Base-by-base conservation (phyloP, 768 basidiomycete genomes). In the Suillus ampliporus region DNA sequence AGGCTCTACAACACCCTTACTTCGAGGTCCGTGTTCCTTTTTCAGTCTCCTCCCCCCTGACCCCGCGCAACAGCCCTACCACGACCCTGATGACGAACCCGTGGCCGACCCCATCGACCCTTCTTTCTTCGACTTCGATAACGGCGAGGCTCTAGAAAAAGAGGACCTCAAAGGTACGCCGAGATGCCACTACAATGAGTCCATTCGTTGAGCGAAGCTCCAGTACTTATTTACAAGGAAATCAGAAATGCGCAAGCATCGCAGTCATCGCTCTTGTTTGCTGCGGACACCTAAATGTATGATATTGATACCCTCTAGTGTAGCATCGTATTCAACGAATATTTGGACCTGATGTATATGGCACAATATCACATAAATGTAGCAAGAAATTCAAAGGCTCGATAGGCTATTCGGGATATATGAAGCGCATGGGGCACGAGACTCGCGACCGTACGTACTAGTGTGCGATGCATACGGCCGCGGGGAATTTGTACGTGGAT, bases 61-160 rank as follows among this genome's bases (percentile, higher is more conserved):
- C 57, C 35, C n/a, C 7, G 5, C 19, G n/a, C 17, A 31, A 15
- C 64, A 92, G 91, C 88, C 92, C 1, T 95, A 95, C 68, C 94
- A 96, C 65, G 95, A 97, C 70, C 86, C 90, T 7, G 85, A 87
- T 14, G 95, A 98, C 71, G 95, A 97, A 72, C 95, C 96, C 0
- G 84, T 86, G 2, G 94, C 95, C 1, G 81, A 85, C 65, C 85
- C 86, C 1, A 80, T 92, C 37, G 88, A 92, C 58, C 88, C 92
- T 0, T 84, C 84, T 1, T 94, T 93, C 76, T 94, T 94, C 69
- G 87, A 94, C 66, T 94, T 94, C 70, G 92, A 94, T 67, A 86
- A 88, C 60, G 88, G 89, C 1, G 81, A 85, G 61, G 79, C 86
- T 13, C 68, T 89, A 61, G 79, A 83, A 19, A 92, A 89, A 68